Evolutionary conservation across 2,329 filamentous ascomycete genomes (phyloP), one percentile per base, ranked within the genome.

Genomic region (Alternaria rosae): DNA sequence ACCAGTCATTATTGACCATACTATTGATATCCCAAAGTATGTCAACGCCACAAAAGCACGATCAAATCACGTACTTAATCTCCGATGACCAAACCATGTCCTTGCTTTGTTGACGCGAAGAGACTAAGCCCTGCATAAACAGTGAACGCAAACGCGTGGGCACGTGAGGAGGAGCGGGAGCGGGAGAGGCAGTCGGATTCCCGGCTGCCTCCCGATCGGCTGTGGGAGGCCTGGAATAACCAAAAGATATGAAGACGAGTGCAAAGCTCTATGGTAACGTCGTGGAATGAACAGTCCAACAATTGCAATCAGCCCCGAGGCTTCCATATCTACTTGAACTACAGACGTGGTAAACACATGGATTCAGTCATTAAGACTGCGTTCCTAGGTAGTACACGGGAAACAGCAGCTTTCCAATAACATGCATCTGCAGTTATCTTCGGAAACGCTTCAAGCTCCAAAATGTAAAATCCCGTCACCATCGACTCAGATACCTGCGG

Each of bases 91-190:
- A 25, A 25, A 51, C 47, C 30, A 23, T 35, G 47, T 48, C 58
- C 41, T 61, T 47, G 58, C 35, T 43, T 3, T 48, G 32, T 21
- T n/a, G 47, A 53, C 54, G 58, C 54, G 45, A 17, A 15, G 13
- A 51, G 13, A 25, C 41, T 9, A 42, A 32, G 13, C 58, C 54
- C 41, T 57, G 58, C 58, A 28, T 20, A 32, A 45, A 21, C 32
- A 38, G 30, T 20, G 32, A 25, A 50, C 41, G 47, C 41, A 50
- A 57, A 61, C 58, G 58, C 58, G 58, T 61, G 58, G 54, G 45
- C 58, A 61, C 58, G 58, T 61, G 58, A 45, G 47, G n/a, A 9
- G 20, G 26, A 57, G 30, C 41, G 30, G 45, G 41, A 23, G 23
- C 38, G 54, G 41, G 54, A 25, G 4, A 17, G 51, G 25, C 57